Evolutionary conservation across 2,329 filamentous ascomycete genomes (phyloP).

Genomic region (Acrodontium crateriforme): DNA sequence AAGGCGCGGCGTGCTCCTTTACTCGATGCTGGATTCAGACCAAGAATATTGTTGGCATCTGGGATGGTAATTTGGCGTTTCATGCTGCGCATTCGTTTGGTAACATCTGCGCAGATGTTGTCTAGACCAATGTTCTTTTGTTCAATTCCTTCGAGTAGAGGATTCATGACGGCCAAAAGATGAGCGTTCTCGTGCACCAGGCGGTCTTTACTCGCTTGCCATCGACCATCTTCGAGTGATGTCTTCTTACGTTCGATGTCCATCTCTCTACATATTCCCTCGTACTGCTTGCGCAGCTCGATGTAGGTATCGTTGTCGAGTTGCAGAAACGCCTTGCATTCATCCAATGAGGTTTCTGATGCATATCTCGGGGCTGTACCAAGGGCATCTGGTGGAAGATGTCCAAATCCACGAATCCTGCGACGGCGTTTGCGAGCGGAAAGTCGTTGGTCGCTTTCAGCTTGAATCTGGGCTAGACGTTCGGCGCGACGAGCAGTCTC

Average conservation of each 20-base stretch:
- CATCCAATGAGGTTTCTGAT: conserved; percentile 69
- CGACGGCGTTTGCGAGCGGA: conserved; percentile 51
- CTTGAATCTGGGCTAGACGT: conserved; percentile 20
- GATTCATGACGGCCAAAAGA: conserved; percentile 45
- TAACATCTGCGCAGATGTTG: conserved; percentile 68
- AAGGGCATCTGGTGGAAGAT: conserved; percentile 52
- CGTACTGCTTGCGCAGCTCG: conserved; percentile 51
- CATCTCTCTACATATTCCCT: conserved; percentile 53
- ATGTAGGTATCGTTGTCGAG: conserved; percentile 52
- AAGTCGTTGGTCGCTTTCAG: conserved; percentile 46
- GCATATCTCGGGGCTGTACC: conserved; percentile 56
- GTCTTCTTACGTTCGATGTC: conserved; percentile 60
- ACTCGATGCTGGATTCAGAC: conserved; percentile 53
- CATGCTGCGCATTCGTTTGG: conserved; percentile 58
- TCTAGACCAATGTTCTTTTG: conserved; percentile 58
- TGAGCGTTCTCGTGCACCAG: conserved; percentile 52
- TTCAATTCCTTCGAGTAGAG: conserved; percentile 44
- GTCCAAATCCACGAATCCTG: conserved; percentile 53
- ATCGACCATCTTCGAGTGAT: conserved; percentile 54
- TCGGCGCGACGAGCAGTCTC: conserved; percentile 11
- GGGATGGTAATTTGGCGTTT: conserved; percentile 56
- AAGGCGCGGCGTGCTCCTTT: conserved; percentile 53
- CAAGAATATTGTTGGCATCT: conserved; percentile 59
- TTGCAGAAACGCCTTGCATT: conserved; percentile 56
- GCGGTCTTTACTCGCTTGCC: conserved; percentile 56